Evolutionary conservation across 2,329 filamentous ascomycete genomes (phyloP), one percentile per base, ranked within the genome.

Genomic region (Knufia petricola): DNA sequence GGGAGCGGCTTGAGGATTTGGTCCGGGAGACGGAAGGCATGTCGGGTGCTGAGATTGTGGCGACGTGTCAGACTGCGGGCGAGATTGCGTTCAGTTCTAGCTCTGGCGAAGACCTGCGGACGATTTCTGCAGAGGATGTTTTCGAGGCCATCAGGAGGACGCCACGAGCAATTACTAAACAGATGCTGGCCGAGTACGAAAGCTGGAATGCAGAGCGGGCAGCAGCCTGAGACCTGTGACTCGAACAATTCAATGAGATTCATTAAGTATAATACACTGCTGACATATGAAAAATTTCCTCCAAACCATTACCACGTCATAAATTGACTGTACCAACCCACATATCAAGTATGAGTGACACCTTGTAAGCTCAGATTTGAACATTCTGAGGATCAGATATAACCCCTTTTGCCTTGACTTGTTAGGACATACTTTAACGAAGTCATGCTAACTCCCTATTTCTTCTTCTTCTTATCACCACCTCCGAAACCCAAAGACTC

Each of bases 1-100:
- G 50, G 2, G 78, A 87, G 7, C 67, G 73, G 1, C 69, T 72
- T 42, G 67, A 94, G 24, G 48, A 53, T 13, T 59, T 55, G 37
- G 85, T 85, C 3, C 60, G 63, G 13, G 64, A 69, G 40, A 84
- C 84, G 0, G 82, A 88, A 6, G 87, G 87, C 0, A 87, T 85
- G 63, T 92, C 87, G 1, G 89, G 89, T 2, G 88, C 89, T 0
- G 90, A 95, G 66, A 78, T 95, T 51, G 77, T 81, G 34, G 74
- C 69, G 17, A 73, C 84, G 17, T 76, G 73, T 52, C 68, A 75
- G 55, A 69, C 66, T 21, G 74, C 74, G 50, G 65, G 69, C 52
- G 67, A 77, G 61, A 67, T 64, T 36, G 68, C 76, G 52, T 59
- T 80, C 61, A 26, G 32, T 19, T 36, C 19, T 21, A n/a, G n/a